A percentile compares a stretch with the other conserved stretches of the same genome.
These are phyloP conservation scores for Fusarium circinatum DNA, from an alignment of 2,329 filamentous ascomycete species.

Conservation along the genomic window DNA sequence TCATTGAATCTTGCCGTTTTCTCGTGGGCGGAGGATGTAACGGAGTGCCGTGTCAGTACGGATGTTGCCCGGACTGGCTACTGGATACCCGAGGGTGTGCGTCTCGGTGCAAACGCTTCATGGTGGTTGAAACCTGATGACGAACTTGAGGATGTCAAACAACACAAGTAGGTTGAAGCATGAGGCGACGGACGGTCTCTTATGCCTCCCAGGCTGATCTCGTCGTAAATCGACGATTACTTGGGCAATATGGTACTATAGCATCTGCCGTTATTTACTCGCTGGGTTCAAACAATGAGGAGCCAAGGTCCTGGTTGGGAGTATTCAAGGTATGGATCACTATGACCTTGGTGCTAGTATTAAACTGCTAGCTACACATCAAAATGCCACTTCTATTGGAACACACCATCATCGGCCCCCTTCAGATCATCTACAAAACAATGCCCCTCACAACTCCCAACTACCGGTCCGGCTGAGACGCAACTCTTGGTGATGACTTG, in stretches of 20 bases:
- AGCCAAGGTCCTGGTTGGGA: background rate
- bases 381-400: background rate
- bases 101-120: background rate
- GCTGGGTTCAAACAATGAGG: background rate
- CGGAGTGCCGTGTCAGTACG: background rate
- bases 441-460: background rate
- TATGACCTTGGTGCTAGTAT: background rate
- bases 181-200: background rate
- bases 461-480: background rate
- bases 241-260: background rate
- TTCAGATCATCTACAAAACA: background rate
- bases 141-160: background rate
- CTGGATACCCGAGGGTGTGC: background rate
- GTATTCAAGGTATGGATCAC: background rate
- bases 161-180: background rate
- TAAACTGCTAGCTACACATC: background rate
- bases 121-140: background rate
- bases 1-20: background rate
- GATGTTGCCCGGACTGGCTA: background rate
- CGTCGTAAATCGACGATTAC: background rate
- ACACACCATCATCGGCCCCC: background rate
- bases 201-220: background rate
- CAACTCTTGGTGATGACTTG: background rate
- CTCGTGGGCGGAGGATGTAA: background rate
- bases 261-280: background rate